A percentile compares a stretch with the other conserved stretches of the same genome.
Evolutionary conservation across 306 rosid species (phyloP).

Genomic region (Abrus pulchellus): DNA sequence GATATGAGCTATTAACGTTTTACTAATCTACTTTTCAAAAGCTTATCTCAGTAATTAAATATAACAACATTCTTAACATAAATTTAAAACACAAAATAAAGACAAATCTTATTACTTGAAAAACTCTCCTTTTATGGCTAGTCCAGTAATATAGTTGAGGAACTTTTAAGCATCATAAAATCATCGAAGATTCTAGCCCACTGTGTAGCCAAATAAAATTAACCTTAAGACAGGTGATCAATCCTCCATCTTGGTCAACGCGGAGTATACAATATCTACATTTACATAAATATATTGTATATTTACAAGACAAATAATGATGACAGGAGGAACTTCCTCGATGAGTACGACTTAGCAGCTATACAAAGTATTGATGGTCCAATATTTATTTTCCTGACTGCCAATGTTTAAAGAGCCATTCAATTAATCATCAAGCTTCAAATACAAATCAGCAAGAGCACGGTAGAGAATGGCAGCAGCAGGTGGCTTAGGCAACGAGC

Average conservation of each 20-base stretch:
- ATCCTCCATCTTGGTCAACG: slow-evolving; percentile 15
- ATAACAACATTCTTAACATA: too few relatives aligned
- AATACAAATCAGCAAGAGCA: slow-evolving; percentile 77
- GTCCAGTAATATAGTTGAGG: not conserved
- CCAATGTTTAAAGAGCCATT: slow-evolving; percentile 11
- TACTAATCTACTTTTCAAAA: too few relatives aligned
- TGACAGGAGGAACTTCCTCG: slow-evolving; percentile 52
- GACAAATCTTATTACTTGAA: too few relatives aligned
- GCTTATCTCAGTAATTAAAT: too few relatives aligned
- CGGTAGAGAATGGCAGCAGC: slow-evolving; percentile 86
- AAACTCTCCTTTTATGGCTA: not conserved
- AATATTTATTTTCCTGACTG: slow-evolving; percentile 30
- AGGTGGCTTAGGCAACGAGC: slow-evolving; percentile 91
- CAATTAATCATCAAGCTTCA: slow-evolving; percentile 61
- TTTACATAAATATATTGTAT: not conserved
- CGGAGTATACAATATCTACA: not conserved
- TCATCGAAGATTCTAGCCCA: not conserved
- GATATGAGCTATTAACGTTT: too few relatives aligned
- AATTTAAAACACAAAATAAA: too few relatives aligned
- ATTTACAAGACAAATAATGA: slow-evolving; percentile 64
- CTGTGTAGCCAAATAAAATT: slow-evolving; percentile 13
- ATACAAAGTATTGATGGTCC: slow-evolving; percentile 43
- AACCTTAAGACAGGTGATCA: slow-evolving; percentile 27
- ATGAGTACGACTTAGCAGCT: slow-evolving; percentile 48
- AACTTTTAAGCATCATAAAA: not conserved